These are phyloP conservation scores for Entomortierella chlamydospora DNA, from an alignment of 192 early-diverging fungal genomes.

Conservation along the genomic window DNA sequence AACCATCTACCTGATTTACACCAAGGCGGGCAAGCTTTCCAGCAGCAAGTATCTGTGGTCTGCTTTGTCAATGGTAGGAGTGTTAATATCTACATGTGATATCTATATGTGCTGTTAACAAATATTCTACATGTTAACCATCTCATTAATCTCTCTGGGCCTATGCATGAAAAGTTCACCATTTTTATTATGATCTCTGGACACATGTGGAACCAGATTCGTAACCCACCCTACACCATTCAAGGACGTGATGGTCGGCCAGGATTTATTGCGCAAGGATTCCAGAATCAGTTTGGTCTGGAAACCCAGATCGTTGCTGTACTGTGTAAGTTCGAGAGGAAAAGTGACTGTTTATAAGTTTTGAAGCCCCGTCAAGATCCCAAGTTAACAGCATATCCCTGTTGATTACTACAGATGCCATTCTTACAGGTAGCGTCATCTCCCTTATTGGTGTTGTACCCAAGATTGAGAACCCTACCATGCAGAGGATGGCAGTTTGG, in stretches of 20 bases:
- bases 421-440: constrained; percentile 66
- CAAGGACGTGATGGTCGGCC: constrained; percentile 63
- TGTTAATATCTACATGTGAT: no score
- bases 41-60: constrained; percentile 70
- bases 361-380: no score
- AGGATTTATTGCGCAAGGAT: constrained; percentile 74
- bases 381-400: no score
- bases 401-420: constrained; percentile 62
- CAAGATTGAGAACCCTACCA: constrained; percentile 60
- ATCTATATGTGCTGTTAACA: no score
- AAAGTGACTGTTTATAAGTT: no score
- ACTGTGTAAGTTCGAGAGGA: constrained; percentile 80
- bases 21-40: constrained; percentile 58
- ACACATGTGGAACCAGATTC: constrained; percentile 91
- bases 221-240: constrained; percentile 74
- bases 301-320: constrained; percentile 80
- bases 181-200: constrained; percentile 82
- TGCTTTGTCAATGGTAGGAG: constrained; percentile 61
- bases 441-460: constrained; percentile 66
- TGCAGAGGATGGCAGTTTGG: constrained; percentile 76
- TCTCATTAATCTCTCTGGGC: no score
- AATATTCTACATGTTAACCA: no score
- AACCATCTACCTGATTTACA: constrained; percentile 54
- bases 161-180: no score
- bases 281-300: constrained; percentile 76